Percentiles rank a stretch among this genome's conserved stretches.
phyloP scores from a whole-genome alignment of 2,329 filamentous ascomycete genomes.

The Cladophialophora bantiana region DNA sequence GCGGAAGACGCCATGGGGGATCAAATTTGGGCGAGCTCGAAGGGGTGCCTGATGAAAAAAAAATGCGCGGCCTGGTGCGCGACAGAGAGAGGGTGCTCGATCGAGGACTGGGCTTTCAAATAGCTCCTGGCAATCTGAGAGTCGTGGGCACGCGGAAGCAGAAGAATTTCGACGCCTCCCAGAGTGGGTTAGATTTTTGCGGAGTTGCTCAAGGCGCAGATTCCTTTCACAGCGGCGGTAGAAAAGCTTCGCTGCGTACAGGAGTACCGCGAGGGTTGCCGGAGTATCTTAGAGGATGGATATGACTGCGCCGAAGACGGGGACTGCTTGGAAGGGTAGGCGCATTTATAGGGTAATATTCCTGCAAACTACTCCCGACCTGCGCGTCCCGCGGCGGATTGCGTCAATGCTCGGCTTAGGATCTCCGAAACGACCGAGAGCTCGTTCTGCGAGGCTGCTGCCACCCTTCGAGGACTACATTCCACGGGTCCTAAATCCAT shows the following conservation, averaged over 20 bases:
- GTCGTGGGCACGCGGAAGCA: slow-evolving; percentile 1
- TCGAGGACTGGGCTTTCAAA: not conserved
- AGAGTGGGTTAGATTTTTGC: slow-evolving; percentile 1
- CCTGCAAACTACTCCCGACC: not conserved
- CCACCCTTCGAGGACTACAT: not conserved
- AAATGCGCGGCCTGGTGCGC: not conserved
- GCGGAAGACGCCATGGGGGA: slow-evolving; percentile 52
- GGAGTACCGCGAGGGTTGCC: not conserved
- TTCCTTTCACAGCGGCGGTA: not conserved
- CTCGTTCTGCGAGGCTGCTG: slow-evolving; percentile 16
- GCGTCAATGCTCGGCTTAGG: slow-evolving; percentile 28
- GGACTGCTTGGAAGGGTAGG: not conserved
- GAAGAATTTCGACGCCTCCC: not conserved
- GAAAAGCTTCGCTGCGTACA: not conserved
- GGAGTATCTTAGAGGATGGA: not conserved
- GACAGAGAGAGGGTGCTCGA: not conserved
- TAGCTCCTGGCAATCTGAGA: not conserved
- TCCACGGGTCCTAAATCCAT: not conserved
- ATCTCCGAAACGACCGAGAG: slow-evolving; percentile 32
- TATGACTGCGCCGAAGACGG: not conserved
- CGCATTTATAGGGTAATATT: not conserved
- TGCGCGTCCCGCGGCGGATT: slow-evolving; percentile 26
- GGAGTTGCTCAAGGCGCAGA: not conserved
- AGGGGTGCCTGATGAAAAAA: not conserved
- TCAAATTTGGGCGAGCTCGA: not conserved